Conservation (phyloP, 306 rosid genomes). For the Begonia peltatifolia region DNA sequence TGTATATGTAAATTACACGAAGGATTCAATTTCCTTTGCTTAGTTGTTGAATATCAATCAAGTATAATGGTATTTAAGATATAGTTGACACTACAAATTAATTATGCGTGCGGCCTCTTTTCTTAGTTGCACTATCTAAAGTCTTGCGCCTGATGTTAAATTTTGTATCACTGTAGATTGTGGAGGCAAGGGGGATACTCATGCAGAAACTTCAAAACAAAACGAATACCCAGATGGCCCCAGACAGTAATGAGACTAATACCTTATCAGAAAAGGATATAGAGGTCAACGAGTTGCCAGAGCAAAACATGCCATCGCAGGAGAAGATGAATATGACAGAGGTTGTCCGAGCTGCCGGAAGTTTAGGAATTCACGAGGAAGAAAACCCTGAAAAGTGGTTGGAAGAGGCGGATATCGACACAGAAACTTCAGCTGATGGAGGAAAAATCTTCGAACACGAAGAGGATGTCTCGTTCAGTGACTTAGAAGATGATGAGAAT, state of each 20-base stretch:
- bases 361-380: slow-evolving; percentile 33
- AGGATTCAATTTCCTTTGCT: too few species aligned
- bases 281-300: slow-evolving; percentile 13
- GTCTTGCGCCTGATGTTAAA: too few species aligned
- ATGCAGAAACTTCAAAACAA: slow-evolving; percentile 39
- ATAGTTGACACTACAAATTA: too few species aligned
- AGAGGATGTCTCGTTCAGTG: slow-evolving; percentile 61
- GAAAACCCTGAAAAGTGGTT: slow-evolving; percentile 26
- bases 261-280: neutral
- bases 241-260: slow-evolving; percentile 13
- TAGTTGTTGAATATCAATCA: too few species aligned
- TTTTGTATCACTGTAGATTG: slow-evolving; percentile 37
- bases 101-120: too few species aligned
- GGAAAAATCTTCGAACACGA: slow-evolving; percentile 29
- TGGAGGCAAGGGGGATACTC: slow-evolving; percentile 54
- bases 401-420: slow-evolving; percentile 22
- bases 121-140: too few species aligned
- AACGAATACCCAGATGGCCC: slow-evolving; percentile 18
- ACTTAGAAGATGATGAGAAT: slow-evolving; percentile 47
- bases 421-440: slow-evolving; percentile 23
- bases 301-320: slow-evolving; percentile 14
- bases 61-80: too few species aligned
- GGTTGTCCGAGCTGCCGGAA: slow-evolving; percentile 15
- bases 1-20: too few species aligned
- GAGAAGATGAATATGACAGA: slow-evolving; percentile 19